Evolutionary conservation across 495 filamentous ascomycete species (phyloP).

Genomic region (Aspergillus wentii): DNA sequence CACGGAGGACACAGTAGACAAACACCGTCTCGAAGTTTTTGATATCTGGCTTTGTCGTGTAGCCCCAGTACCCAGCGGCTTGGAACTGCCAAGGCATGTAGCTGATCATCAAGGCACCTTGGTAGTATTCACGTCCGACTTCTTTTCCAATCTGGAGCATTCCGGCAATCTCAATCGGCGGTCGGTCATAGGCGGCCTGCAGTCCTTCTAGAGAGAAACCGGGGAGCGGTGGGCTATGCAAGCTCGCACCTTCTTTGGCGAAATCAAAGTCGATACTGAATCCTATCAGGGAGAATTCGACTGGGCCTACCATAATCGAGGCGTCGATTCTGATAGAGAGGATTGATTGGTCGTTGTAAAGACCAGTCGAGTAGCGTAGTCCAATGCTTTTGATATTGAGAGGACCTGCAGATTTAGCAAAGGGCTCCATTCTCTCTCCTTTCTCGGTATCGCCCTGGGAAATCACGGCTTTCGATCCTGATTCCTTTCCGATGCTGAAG

Average conservation of each 20-base stretch:
- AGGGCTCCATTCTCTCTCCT: background rate
- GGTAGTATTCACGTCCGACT: no score
- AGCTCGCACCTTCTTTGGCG: background rate
- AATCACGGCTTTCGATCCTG: no score
- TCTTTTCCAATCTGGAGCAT: conserved; percentile 26
- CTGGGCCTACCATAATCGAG: conserved; percentile 30
- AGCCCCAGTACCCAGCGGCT: conserved; percentile 34
- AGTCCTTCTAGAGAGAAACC: conserved; percentile 28
- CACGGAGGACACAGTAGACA: conserved; percentile 34
- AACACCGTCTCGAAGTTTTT: conserved; percentile 28
- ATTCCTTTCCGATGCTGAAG: conserved; percentile 12
- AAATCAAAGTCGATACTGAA: conserved; percentile 20
- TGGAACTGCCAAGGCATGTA: conserved; percentile 29
- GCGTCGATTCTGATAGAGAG: conserved; percentile 30
- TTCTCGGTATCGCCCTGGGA: no score
- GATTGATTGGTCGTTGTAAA: no score
- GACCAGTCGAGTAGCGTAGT: no score
- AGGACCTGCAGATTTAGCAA: conserved; percentile 2
- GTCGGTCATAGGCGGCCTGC: conserved; percentile 23
- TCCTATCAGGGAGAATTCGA: conserved; percentile 30
- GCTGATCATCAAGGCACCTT: conserved; percentile 33
- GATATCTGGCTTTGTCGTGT: conserved; percentile 2
- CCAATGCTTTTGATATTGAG: no score
- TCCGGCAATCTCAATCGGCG: conserved; percentile 35
- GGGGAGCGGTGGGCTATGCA: conserved; percentile 3